These are phyloP conservation scores for Phoma sp. DNA, from an alignment of 2,329 filamentous ascomycete genomes.

Conservation along the genomic window DNA sequence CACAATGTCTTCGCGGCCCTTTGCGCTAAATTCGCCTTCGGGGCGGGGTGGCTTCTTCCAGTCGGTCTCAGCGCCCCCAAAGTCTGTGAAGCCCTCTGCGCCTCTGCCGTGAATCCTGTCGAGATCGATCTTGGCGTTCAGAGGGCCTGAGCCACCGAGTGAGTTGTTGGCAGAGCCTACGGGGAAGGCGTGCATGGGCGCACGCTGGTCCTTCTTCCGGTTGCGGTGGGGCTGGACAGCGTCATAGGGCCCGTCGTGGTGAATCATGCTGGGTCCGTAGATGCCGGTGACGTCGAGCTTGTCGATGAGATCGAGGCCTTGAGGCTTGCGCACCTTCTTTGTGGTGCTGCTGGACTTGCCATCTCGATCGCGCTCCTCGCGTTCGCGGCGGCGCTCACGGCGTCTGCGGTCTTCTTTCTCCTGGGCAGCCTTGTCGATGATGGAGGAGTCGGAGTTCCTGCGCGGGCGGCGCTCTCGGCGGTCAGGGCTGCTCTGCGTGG, in stretches of 20 bases:
- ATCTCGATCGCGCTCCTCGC: constrained; percentile 53
- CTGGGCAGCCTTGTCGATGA: constrained; percentile 65
- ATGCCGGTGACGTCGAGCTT: constrained; percentile 96
- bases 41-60: constrained; percentile 45
- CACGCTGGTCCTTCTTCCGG: constrained; percentile 77
- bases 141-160: constrained; percentile 83
- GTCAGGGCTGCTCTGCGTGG: constrained; percentile 43
- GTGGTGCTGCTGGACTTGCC: constrained; percentile 46
- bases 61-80: constrained; percentile 53
- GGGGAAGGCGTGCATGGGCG: constrained; percentile 96
- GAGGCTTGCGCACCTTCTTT: constrained; percentile 49
- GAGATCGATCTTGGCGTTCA: constrained; percentile 82
- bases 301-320: constrained; percentile 85
- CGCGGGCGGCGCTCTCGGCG: constrained; percentile 59
- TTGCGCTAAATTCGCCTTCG: constrained; percentile 47
- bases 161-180: constrained; percentile 92
- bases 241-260: constrained; percentile 97
- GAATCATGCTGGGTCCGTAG: constrained; percentile 91
- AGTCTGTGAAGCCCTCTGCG: constrained; percentile 88
- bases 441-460: constrained; percentile 81
- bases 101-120: constrained; percentile 85
- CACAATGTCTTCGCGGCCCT: constrained; percentile 66
- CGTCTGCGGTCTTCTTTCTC: constrained; percentile 60
- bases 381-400: constrained; percentile 57
- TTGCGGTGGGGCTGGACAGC: constrained; percentile 95